Evolutionary conservation across 2,329 filamentous ascomycete species (phyloP).

Genomic region (Xylaria polymorpha): DNA sequence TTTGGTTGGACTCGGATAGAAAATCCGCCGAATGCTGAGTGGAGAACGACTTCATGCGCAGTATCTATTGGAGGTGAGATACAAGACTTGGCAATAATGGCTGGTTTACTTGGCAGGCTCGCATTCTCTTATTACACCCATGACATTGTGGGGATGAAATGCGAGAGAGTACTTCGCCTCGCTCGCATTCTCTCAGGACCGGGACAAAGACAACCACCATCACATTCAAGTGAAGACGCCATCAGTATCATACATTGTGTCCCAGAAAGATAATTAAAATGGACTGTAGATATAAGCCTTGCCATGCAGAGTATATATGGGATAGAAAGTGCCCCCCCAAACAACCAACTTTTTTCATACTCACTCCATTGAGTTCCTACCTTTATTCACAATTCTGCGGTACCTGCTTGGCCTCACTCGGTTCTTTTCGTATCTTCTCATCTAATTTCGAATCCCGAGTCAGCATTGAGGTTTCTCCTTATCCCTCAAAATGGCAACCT

Average conservation of each 20-base stretch:
- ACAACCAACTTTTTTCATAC: background rate
- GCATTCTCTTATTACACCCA: slow-evolving; percentile 22
- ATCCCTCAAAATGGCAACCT: slow-evolving; percentile 23
- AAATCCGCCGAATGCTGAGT: slow-evolving; percentile 15
- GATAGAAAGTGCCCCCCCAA: background rate
- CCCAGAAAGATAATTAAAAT: background rate
- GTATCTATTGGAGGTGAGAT: background rate
- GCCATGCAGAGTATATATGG: slow-evolving; percentile 1
- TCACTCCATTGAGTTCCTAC: background rate
- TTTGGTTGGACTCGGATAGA: slow-evolving; percentile 8
- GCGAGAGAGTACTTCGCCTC: background rate
- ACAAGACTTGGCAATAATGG: background rate
- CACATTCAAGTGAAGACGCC: background rate
- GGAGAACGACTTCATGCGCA: background rate
- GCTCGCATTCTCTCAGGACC: slow-evolving; percentile 1
- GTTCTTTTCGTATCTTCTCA: background rate
- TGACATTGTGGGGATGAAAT: background rate
- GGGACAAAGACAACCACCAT: background rate
- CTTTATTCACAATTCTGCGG: background rate
- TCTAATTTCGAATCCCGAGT: background rate
- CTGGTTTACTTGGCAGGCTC: slow-evolving; percentile 5
- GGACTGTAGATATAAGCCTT: background rate
- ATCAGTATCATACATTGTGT: background rate
- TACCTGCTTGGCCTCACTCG: background rate
- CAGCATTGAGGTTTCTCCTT: background rate